Evolutionary conservation across 257 asterid species (phyloP).

Genomic region (Rauvolfia tetraphylla): DNA sequence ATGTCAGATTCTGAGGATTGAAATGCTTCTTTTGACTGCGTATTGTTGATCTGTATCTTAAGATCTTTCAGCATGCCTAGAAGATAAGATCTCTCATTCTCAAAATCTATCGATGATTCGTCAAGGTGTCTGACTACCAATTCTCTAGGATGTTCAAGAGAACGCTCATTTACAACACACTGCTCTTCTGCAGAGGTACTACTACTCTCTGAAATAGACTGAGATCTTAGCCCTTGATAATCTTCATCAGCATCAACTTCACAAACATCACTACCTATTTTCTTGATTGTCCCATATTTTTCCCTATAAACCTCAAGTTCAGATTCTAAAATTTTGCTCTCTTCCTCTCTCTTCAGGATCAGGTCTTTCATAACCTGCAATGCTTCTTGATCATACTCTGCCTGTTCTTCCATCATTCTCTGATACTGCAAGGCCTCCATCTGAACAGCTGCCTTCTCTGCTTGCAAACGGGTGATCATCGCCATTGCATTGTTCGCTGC

Average conservation of each 20-base stretch:
- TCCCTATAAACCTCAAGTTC: constrained; percentile 58
- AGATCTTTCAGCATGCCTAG: constrained; percentile 46
- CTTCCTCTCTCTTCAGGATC: constrained; percentile 60
- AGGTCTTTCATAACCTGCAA: constrained; percentile 57
- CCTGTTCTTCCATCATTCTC: constrained; percentile 98
- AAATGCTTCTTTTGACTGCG: constrained; percentile 29
- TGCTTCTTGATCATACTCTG: constrained; percentile 84
- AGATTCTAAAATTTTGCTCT: constrained; percentile 48
- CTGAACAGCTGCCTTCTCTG: constrained; percentile 92
- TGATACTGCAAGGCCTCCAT: constrained; percentile 98
- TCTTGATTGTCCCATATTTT: constrained; percentile 46
- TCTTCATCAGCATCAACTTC: constrained; percentile 69
- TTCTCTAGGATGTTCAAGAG: constrained; percentile 22
- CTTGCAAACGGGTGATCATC: constrained; percentile 89
- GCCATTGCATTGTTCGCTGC: constrained; percentile 99
- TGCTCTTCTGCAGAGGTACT: constrained; percentile 38
- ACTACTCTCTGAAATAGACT: constrained; percentile 38
- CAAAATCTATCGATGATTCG: constrained; percentile 52
- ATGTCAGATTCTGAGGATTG: constrained; percentile 15
- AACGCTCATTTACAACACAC: constrained; percentile 20
- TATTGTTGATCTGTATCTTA: constrained; percentile 34
- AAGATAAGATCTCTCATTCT: constrained; percentile 53
- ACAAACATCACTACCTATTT: constrained; percentile 58
- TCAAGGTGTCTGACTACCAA: constrained; percentile 27
- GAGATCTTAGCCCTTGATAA: constrained; percentile 56